Conservation (phyloP, 2,329 filamentous ascomycete species). For the Lecanosticta acicola region DNA sequence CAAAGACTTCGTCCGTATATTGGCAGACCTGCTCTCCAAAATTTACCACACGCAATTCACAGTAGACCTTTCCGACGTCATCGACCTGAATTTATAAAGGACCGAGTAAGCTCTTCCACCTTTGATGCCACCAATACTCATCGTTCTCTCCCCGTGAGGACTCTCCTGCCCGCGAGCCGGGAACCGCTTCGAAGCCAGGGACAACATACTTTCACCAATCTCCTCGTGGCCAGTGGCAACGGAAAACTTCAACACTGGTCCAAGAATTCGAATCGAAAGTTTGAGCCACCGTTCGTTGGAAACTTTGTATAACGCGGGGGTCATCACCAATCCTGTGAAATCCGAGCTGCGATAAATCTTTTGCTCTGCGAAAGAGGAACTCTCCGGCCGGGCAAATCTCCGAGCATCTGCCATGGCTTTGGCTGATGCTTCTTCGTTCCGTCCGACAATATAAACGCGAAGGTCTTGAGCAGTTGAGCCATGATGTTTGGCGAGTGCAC, state of each 20-base stretch:
- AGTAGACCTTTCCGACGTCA: no score
- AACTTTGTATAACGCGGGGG: slow-evolving; percentile 8
- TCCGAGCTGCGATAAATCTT: slow-evolving; percentile 35
- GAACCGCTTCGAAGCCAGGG: slow-evolving; percentile 3
- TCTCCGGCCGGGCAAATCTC: slow-evolving; percentile 22
- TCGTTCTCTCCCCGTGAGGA: background rate
- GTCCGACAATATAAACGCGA: slow-evolving; percentile 20
- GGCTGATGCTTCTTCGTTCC: slow-evolving; percentile 12
- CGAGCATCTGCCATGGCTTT: slow-evolving; percentile 13
- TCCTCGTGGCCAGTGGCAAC: slow-evolving; percentile 5
- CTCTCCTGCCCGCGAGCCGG: background rate
- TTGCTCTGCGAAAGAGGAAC: slow-evolving; percentile 28
- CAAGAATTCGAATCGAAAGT: slow-evolving; percentile 4
- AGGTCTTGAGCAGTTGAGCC: slow-evolving; percentile 9
- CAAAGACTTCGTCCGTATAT: no score
- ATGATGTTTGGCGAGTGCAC: slow-evolving; percentile 12
- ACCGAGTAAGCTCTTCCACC: background rate
- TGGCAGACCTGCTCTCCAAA: no score
- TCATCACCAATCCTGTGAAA: slow-evolving; percentile 23
- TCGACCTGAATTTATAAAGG: no score
- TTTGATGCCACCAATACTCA: background rate
- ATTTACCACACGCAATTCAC: no score
- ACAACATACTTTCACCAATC: slow-evolving; percentile 16
- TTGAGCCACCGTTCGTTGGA: slow-evolving; percentile 18
- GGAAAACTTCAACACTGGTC: slow-evolving; percentile 8